Base-by-base conservation (phyloP, 495 filamentous ascomycete species). In the Neurospora sp. region DNA sequence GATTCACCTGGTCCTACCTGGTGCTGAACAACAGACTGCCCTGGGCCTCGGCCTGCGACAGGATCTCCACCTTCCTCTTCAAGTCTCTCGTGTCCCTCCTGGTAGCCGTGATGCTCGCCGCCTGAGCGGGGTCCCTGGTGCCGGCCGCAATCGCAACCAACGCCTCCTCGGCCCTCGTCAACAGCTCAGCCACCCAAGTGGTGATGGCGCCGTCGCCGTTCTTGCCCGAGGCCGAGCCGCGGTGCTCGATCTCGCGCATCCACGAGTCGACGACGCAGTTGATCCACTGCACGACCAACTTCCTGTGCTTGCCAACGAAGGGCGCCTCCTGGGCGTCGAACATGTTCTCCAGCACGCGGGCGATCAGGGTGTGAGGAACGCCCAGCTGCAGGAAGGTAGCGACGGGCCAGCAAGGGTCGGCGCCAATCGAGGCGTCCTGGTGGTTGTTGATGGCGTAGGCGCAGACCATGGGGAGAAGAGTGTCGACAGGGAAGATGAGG, bases 241-340 rank as follows among this genome's bases (percentile, higher is more conserved):
- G 81, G 11, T 83, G 76, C 75, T 81, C 78, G 8, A 85, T 75
- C 48, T 85, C 83, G 24, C 79, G 77, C 37, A 84, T 77, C 85
- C 84, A 87, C 39, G 77, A 78, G 45, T 79, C 74, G 5, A 83
- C 80, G 7, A 80, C 79, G 39, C 72, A 73, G 39, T 78, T 71
- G 75, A 85, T 82, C 84, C 84, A 85, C 71, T 85, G 83, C 4
- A 84, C 78, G 4, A 87, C 74, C 2, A 76, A 73, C 42, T 77
- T 84, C 38, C 82, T 79, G 28, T 78, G 76, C n/a, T 83, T 79
- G 7, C 90, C 92, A 31, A 88, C 86, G 81, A 97, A 98, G 0
- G 96, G 96, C 8, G 90, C 85, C 78, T 96, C 92, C 75, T 96
- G 90, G 54, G 89, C 88, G 81, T 95, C 94, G 78, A 91, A 94